These are phyloP conservation scores for Hypoxylon perforatum DNA, from an alignment of 495 filamentous ascomycete species.

Conservation along the genomic window DNA sequence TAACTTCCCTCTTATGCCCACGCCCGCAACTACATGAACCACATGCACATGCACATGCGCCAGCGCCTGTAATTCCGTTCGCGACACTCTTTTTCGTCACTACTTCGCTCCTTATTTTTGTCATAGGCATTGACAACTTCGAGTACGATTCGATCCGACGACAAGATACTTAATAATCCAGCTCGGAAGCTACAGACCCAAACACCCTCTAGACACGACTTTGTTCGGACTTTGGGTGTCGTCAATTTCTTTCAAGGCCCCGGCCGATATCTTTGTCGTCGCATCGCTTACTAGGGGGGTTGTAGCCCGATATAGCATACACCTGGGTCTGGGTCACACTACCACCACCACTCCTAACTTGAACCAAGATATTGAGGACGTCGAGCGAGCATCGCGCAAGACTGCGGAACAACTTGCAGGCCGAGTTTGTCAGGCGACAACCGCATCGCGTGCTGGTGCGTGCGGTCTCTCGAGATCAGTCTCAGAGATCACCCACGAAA, in stretches of 20 bases:
- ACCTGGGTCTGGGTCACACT: background rate
- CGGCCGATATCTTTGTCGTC: conserved; percentile 25
- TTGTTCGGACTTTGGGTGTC: conserved; percentile 1
- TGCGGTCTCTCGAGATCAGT: background rate
- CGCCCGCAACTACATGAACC: conserved; percentile 6
- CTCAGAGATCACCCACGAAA: too few relatives aligned
- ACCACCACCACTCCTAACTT: conserved; percentile 8
- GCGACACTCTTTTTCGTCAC: conserved; percentile 28
- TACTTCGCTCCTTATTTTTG: conserved; percentile 14
- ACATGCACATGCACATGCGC: conserved; percentile 33
- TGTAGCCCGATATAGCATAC: conserved; percentile 15
- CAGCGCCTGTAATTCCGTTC: conserved; percentile 34
- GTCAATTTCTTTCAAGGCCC: conserved; percentile 20
- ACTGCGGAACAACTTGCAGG: conserved; percentile 44
- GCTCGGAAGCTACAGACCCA: background rate
- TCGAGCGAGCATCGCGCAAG: conserved; percentile 14
- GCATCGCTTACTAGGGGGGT: conserved; percentile 4
- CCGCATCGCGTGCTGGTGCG: conserved; percentile 17
- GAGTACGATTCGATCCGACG: conserved; percentile 15
- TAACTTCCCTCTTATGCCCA: conserved; percentile 14
- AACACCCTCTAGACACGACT: background rate
- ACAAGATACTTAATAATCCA: conserved; percentile 25
- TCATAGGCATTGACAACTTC: conserved; percentile 13
- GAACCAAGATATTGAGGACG: background rate
- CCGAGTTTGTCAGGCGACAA: conserved; percentile 42